phyloP scores from a whole-genome alignment of 108 stramenopile species.

The Cyclotella choctawhatcheeana region DNA sequence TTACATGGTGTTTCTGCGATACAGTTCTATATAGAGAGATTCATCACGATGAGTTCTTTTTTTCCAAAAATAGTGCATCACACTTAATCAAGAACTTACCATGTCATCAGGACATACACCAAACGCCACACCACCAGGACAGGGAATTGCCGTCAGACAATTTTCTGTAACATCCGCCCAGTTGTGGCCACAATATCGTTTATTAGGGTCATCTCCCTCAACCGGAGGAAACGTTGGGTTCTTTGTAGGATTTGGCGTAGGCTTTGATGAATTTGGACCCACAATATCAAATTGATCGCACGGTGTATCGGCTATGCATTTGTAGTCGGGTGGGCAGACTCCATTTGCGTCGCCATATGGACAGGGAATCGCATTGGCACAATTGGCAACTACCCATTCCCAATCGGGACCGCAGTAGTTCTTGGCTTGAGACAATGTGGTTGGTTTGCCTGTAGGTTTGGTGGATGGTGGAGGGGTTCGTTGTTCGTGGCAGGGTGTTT shows the following conservation, averaged over 20 bases:
- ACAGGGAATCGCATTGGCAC: conserved; percentile 9
- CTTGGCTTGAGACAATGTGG: background rate
- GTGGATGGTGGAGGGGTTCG: conserved; percentile 11
- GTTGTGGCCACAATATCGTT: conserved; percentile 27
- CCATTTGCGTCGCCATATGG: conserved; percentile 11
- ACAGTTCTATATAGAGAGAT: too few species aligned
- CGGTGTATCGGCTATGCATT: conserved; percentile 25
- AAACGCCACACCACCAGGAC: conserved; percentile 17
- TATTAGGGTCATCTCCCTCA: conserved; percentile 19
- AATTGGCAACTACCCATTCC: conserved; percentile 19
- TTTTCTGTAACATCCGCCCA: conserved; percentile 40
- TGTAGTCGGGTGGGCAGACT: background rate
- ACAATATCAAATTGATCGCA: background rate
- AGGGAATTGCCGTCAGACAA: conserved; percentile 25
- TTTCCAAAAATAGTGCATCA: too few species aligned
- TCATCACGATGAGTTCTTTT: too few species aligned
- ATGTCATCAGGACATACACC: conserved; percentile 29
- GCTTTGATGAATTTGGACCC: background rate
- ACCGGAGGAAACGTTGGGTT: conserved; percentile 15
- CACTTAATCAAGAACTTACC: too few species aligned
- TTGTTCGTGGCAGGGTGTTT: conserved; percentile 15
- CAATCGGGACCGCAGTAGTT: conserved; percentile 23
- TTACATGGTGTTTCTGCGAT: conserved; percentile 27
- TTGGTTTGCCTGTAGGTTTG: conserved; percentile 13
- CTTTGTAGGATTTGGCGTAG: conserved; percentile 17